These are phyloP conservation scores for Yamadazyma blattariae DNA, from an alignment of 1,139 yeast genomes.

Conservation along the genomic window DNA sequence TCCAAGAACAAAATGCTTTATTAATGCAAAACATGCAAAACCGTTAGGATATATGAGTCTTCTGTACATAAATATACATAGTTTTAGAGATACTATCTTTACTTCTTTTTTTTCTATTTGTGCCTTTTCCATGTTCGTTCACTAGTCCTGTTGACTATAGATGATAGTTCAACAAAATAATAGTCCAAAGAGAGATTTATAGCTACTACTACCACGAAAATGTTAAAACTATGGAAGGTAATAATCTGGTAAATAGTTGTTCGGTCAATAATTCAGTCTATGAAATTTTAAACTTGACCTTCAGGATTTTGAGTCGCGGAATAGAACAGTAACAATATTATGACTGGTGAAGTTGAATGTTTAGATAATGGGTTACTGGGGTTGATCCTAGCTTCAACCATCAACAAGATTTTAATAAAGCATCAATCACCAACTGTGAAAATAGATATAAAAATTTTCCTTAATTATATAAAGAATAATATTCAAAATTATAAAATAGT, in stretches of 20 bases:
- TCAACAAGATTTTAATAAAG: slow-evolving; percentile 22
- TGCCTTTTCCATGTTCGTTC: neutral
- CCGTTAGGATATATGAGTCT: slow-evolving; percentile 15
- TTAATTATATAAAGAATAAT: slow-evolving; percentile 9
- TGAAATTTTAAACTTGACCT: too few species aligned
- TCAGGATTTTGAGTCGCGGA: too few species aligned
- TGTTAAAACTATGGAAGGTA: too few species aligned
- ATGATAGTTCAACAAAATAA: too few species aligned
- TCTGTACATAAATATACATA: slow-evolving; percentile 3
- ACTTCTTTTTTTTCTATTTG: neutral
- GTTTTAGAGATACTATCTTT: too few species aligned
- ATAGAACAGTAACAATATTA: too few species aligned
- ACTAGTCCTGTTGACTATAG: too few species aligned
- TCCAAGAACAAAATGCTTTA: slow-evolving; percentile 88
- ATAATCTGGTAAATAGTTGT: too few species aligned
- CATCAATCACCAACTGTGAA: slow-evolving; percentile 13
- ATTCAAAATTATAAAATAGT: slow-evolving; percentile 9
- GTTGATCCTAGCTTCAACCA: slow-evolving; percentile 29
- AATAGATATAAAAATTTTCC: slow-evolving; percentile 11
- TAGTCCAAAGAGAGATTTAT: too few species aligned
- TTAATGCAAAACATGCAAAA: slow-evolving; percentile 49
- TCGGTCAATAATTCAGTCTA: too few species aligned
- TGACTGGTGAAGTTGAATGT: too few species aligned
- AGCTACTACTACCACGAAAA: too few species aligned
- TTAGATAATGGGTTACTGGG: slow-evolving; percentile 20